Conservation (phyloP, 1,139 yeast genomes). For the Suhomyces chickasaworum region DNA sequence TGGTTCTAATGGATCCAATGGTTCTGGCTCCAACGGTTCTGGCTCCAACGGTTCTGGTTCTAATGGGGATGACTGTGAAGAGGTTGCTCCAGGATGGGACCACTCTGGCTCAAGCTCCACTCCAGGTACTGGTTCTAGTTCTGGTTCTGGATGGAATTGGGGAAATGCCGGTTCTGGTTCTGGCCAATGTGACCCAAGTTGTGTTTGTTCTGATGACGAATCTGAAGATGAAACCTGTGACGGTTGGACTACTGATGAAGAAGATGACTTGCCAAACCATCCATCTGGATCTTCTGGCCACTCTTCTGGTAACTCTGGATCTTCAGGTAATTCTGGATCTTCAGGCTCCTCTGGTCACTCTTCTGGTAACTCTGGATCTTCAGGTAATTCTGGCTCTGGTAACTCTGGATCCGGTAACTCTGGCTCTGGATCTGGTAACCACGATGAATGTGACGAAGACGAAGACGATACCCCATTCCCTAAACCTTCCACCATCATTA, state of each 20-base stretch:
- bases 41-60: slow-evolving; percentile 36
- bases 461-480: slow-evolving; percentile 9
- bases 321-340: background rate
- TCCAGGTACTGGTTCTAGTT: slow-evolving; percentile 7
- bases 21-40: background rate
- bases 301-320: background rate
- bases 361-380: background rate
- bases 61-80: slow-evolving; percentile 22
- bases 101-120: slow-evolving; percentile 4
- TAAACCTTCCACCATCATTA: slow-evolving; percentile 6
- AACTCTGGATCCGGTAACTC: background rate
- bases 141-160: slow-evolving; percentile 7
- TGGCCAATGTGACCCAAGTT: slow-evolving; percentile 41
- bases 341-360: background rate
- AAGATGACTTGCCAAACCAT: slow-evolving; percentile 23
- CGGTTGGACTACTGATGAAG: slow-evolving; percentile 48
- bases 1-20: background rate
- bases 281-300: background rate
- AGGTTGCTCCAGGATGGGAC: slow-evolving; percentile 5
- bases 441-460: slow-evolving; percentile 9
- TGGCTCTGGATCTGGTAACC: background rate
- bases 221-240: slow-evolving; percentile 28
- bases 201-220: slow-evolving; percentile 37
- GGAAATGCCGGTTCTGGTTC: slow-evolving; percentile 42
- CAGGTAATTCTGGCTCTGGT: background rate